These are phyloP conservation scores for Amylocarpus encephaloides DNA, from an alignment of 2,329 filamentous ascomycete species.

Conservation along the genomic window DNA sequence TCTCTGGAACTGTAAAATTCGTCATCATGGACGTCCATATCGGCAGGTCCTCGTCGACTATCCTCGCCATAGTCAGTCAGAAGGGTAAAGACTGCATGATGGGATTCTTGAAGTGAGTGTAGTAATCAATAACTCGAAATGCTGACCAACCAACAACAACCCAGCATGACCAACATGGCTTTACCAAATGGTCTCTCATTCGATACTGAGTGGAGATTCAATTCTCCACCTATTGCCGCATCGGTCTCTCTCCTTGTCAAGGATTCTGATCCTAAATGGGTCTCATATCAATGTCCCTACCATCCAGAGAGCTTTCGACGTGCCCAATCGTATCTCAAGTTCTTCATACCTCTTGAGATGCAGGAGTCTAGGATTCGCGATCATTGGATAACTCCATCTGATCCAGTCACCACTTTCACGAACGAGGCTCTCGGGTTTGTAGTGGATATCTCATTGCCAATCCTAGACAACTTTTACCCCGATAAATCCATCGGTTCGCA, in stretches of 20 bases:
- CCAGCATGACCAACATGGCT: not conserved
- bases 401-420: not conserved
- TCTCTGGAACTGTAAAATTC: not conserved
- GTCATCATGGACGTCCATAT: constrained; percentile 1
- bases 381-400: constrained; percentile 1
- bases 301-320: constrained; percentile 2
- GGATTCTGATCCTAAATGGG: not conserved
- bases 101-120: not conserved
- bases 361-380: not conserved
- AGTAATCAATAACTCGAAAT: not conserved
- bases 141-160: not conserved
- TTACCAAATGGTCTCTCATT: not conserved
- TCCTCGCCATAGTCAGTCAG: not conserved
- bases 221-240: not conserved
- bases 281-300: not conserved
- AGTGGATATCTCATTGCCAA: not conserved
- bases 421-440: constrained; percentile 1
- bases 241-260: not conserved
- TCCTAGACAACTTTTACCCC: constrained; percentile 2
- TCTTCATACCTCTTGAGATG: constrained; percentile 1
- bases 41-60: not conserved
- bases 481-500: not conserved
- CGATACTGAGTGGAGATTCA: not conserved
- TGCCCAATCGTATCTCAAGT: constrained; percentile 3
- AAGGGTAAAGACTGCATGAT: not conserved